Conservation (phyloP, 2,329 filamentous ascomycete species). For the Aspergillus jensenii region DNA sequence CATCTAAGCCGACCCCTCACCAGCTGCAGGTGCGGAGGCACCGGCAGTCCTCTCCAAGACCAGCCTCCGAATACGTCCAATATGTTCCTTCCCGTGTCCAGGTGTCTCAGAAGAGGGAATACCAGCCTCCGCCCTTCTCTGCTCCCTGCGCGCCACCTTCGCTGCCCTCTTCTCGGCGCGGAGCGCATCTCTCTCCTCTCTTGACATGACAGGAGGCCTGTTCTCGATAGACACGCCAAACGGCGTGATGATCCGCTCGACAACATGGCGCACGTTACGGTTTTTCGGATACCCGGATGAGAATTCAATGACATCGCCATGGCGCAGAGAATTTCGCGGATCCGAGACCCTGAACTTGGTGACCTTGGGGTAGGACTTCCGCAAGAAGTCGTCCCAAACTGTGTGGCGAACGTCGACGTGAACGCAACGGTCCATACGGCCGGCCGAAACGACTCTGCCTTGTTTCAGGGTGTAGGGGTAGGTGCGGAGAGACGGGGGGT, state of each 20-base stretch:
- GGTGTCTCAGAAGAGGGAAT: slow-evolving; percentile 8
- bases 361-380: slow-evolving; percentile 38
- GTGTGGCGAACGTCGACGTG: slow-evolving; percentile 36
- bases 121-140: slow-evolving; percentile 21
- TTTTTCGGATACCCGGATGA: slow-evolving; percentile 41
- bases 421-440: slow-evolving; percentile 43
- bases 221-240: slow-evolving; percentile 38
- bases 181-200: slow-evolving; percentile 35
- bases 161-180: slow-evolving; percentile 30
- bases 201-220: slow-evolving; percentile 36
- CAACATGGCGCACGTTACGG: slow-evolving; percentile 40
- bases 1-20: neutral
- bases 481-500: slow-evolving; percentile 31
- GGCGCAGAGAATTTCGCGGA: slow-evolving; percentile 41
- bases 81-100: slow-evolving; percentile 20
- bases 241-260: slow-evolving; percentile 44
- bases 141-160: slow-evolving; percentile 34
- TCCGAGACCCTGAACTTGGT: slow-evolving; percentile 38
- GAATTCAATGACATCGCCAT: slow-evolving; percentile 47
- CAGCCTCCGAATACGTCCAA: slow-evolving; percentile 31
- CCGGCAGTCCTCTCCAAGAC: slow-evolving; percentile 24
- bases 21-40: neutral
- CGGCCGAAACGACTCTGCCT: slow-evolving; percentile 43
- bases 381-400: slow-evolving; percentile 37
- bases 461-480: slow-evolving; percentile 37